Evolutionary conservation across 169 alveolate species (phyloP), one percentile per base, ranked within the genome.

Genomic region (Plasmodium blacklocki): DNA sequence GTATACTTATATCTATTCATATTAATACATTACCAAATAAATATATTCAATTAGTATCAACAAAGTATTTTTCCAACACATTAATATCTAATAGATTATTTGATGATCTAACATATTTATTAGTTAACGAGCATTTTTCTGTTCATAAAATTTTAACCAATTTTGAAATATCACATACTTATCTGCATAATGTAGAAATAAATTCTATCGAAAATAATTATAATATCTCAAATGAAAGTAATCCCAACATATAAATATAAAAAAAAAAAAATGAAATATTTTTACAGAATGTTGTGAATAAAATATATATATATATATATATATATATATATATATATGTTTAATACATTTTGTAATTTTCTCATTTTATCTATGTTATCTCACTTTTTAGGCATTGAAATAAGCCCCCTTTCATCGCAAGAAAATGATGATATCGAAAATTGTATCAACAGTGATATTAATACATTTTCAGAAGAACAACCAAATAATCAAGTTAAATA

Each of bases 31-130:
- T 68, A 14, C 85, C 83, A 12, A 83, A 83, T 54, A 67, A 59
- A 14, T 12, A 43, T 5, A 83, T 83, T 56, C 91, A 83, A 63
- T 50, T 83, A 9, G 85, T 83, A 19, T 68, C 91, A n/a, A 83
- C 80, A 19, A 83, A 83, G 26, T 83, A 83, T 83, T 83, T 68
- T 49, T 68, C 91, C 2, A 68, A 18, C 29, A 83, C 91, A 8
- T 73, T 83, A 15, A 83, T 83, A 56, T 73, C 73, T 39, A 78
- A 83, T 83, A 83, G 91, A 50, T 6, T 47, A 21, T 83, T 54
- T 68, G 72, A 68, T 26, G 91, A 58, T 9, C 19, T 68, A 54
- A 67, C 83, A 3, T 83, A 56, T 29, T 56, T 83, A 8, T 68
- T 56, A 62, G 85, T 83, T 63, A 73, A 43, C 26, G 64, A 67